A percentile compares a stretch with the other conserved stretches of the same genome.
Evolutionary conservation across 805 yeast genomes (phyloP).

Genomic region (Candida bentonensis): DNA sequence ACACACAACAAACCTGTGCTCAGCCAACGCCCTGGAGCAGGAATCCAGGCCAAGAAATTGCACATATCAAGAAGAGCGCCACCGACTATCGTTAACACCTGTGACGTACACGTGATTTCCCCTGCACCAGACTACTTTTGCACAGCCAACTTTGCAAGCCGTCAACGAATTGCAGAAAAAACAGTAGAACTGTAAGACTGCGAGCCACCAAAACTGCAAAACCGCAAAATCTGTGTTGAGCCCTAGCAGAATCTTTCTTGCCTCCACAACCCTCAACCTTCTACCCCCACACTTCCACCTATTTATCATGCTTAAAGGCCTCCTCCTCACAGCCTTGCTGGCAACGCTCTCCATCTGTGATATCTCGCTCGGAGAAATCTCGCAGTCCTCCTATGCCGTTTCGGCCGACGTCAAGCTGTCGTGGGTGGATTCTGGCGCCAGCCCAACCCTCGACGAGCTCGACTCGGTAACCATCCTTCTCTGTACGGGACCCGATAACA

Average conservation of each 20-base stretch:
- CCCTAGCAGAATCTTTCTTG: background rate
- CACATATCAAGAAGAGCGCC: background rate
- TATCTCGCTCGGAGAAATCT: slow-evolving; percentile 6
- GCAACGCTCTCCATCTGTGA: slow-evolving; percentile 11
- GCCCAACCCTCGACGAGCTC: slow-evolving; percentile 33
- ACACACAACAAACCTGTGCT: slow-evolving; percentile 5
- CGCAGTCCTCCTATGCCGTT: slow-evolving; percentile 9
- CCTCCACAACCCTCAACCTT: background rate
- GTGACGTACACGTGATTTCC: background rate
- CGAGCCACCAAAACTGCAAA: background rate
- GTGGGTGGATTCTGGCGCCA: slow-evolving; percentile 45
- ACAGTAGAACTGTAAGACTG: slow-evolving; percentile 2
- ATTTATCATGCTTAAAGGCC: background rate
- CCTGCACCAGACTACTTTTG: background rate
- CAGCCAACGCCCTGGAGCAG: slow-evolving; percentile 1
- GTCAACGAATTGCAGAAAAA: background rate
- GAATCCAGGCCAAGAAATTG: slow-evolving; percentile 5
- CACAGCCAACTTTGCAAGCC: background rate
- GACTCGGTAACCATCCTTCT: slow-evolving; percentile 36
- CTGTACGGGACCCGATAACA: slow-evolving; percentile 52
- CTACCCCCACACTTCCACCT: background rate
- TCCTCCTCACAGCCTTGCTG: slow-evolving; percentile 5
- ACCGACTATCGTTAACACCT: background rate
- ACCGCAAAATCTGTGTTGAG: background rate
- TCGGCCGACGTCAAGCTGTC: slow-evolving; percentile 22